Percentiles rank a stretch among this genome's conserved stretches.
Conservation (phyloP, 225 moss, liverwort and hornwort genomes). For the Takakia lepidozioides region DNA sequence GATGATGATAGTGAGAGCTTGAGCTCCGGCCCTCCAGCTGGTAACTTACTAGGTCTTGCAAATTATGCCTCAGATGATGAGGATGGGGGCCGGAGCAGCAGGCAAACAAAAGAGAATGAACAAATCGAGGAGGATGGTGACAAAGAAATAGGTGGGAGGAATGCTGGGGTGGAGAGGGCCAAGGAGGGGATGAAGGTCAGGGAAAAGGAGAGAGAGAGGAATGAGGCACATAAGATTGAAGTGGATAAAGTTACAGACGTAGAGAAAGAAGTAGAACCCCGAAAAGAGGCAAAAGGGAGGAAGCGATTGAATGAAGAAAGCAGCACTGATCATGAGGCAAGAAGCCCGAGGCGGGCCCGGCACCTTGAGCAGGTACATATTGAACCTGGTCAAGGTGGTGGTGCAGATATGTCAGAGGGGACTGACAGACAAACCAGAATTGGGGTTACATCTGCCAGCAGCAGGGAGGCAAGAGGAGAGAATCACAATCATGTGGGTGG, state of each 20-base stretch:
- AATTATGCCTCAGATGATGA: conserved; percentile 98
- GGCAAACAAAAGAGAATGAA: conserved; percentile 26
- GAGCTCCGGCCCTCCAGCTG: conserved; percentile 66
- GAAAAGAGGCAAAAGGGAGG: conserved; percentile 37
- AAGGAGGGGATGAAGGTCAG: conserved; percentile 16
- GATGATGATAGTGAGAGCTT: conserved; percentile 67
- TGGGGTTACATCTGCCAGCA: conserved; percentile 7
- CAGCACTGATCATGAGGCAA: conserved; percentile 16
- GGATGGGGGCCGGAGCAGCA: conserved; percentile 51
- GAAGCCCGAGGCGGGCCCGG: conserved; percentile 43
- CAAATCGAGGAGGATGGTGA: conserved; percentile 19
- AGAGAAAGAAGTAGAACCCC: conserved; percentile 23
- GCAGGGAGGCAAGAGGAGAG: not conserved
- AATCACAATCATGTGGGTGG: conserved; percentile 15
- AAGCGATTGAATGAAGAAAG: conserved; percentile 42
- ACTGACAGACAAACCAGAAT: conserved; percentile 14
- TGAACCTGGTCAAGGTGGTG: conserved; percentile 11
- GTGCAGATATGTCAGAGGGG: conserved; percentile 14
- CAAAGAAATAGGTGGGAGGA: conserved; percentile 26
- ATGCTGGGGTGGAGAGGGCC: conserved; percentile 8
- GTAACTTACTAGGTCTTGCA: conserved; percentile 91
- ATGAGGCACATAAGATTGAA: no score
- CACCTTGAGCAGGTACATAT: conserved; percentile 19
- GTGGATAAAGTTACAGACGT: no score
- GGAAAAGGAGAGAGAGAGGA: no score